Evolutionary conservation across 371 early-diverging fungal species (phyloP).

Genomic region (Mortierella sp.): DNA sequence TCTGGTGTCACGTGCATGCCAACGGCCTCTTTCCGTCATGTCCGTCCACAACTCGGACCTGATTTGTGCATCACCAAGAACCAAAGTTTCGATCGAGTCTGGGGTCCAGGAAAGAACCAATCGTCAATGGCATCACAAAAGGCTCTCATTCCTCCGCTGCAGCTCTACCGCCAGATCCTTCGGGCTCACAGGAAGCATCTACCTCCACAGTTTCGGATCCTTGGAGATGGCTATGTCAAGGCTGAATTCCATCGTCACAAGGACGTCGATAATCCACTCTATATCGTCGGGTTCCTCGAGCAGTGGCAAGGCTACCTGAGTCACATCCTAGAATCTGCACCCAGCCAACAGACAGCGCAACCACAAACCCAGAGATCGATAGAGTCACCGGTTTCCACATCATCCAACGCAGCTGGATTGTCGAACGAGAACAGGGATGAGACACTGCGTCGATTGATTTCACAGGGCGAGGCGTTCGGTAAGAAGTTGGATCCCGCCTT

Average conservation of each 20-base stretch:
- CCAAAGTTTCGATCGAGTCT: no score
- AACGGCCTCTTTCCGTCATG: no score
- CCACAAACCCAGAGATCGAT: not conserved
- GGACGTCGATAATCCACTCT: slow-evolving; percentile 70
- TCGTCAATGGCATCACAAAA: slow-evolving; percentile 32
- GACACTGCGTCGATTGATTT: slow-evolving; percentile 30
- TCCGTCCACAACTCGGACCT: no score
- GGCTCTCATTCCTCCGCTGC: slow-evolving; percentile 61
- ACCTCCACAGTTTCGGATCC: slow-evolving; percentile 66
- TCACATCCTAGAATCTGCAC: slow-evolving; percentile 25
- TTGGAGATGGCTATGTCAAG: slow-evolving; percentile 77
- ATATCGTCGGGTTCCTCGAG: slow-evolving; percentile 70
- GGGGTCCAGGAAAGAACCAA: not conserved
- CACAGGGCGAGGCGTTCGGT: slow-evolving; percentile 55
- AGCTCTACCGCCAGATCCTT: slow-evolving; percentile 70
- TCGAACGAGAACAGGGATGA: slow-evolving; percentile 12
- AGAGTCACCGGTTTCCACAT: not conserved
- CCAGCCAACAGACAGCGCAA: slow-evolving; percentile 13
- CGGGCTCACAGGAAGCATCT: slow-evolving; percentile 63
- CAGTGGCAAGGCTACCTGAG: slow-evolving; percentile 72
- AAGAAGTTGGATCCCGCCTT: slow-evolving; percentile 60
- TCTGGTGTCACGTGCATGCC: not conserved
- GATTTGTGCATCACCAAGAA: no score
- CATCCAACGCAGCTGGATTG: not conserved
- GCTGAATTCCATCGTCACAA: slow-evolving; percentile 74